Conservation (phyloP, 768 basidiomycete genomes). For the Mycena albidolilacea region DNA sequence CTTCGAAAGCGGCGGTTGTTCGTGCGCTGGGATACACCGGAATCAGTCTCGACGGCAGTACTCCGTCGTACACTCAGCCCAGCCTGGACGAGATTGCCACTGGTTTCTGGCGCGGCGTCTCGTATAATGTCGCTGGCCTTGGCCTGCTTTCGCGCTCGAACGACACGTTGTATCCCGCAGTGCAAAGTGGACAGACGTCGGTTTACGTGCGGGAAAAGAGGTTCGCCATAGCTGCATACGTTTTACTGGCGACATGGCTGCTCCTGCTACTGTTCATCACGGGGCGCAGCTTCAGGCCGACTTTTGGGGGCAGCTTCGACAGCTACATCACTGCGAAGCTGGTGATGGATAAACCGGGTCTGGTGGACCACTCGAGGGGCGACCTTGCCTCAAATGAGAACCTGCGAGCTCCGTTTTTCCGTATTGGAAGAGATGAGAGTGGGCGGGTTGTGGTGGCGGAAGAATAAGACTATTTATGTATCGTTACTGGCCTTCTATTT, state of each 20-base stretch:
- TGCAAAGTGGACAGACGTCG: constrained; percentile 14
- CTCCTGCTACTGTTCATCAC: constrained; percentile 23
- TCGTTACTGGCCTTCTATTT: neutral
- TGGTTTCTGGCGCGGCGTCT: constrained; percentile 32
- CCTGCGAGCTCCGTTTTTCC: constrained; percentile 11
- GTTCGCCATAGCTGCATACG: constrained; percentile 18
- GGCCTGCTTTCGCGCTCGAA: constrained; percentile 33
- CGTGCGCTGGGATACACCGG: constrained; percentile 18
- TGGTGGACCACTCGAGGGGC: constrained; percentile 14
- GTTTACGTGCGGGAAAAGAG: constrained; percentile 24
- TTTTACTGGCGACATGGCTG: constrained; percentile 26
- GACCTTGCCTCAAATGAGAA: constrained; percentile 6
- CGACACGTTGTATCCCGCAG: constrained; percentile 26
- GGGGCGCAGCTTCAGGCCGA: constrained; percentile 33
- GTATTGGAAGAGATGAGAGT: constrained; percentile 1
- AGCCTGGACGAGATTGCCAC: constrained; percentile 22
- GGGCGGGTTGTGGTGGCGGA: constrained; percentile 16
- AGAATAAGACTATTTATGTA: neutral
- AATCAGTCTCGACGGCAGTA: neutral
- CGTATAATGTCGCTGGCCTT: constrained; percentile 27
- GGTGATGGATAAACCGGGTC: constrained; percentile 21
- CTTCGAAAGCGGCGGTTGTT: neutral
- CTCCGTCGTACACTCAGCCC: constrained; percentile 18
- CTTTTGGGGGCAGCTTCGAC: constrained; percentile 31
- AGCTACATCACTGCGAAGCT: constrained; percentile 34